Conservation (phyloP, 192 early-diverging fungal genomes). For the Gaertneriomyces semiglobifer region DNA sequence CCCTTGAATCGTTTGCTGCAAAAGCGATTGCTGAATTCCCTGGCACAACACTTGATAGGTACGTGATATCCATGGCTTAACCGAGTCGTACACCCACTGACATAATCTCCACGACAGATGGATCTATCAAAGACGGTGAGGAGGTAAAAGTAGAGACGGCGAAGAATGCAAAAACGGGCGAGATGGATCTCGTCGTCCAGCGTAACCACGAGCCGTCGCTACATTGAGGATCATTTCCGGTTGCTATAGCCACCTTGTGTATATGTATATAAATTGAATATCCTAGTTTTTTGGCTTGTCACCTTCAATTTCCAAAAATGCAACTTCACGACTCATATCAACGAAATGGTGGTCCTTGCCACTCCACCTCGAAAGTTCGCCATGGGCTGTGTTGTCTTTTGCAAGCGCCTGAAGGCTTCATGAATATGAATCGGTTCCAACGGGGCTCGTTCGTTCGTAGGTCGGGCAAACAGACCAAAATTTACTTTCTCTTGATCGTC, state of each 20-base stretch:
- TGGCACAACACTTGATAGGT: constrained; percentile 55
- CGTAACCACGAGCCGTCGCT: not conserved
- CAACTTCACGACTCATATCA: constrained; percentile 9
- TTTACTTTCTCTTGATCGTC: constrained; percentile 31
- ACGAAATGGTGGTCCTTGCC: constrained; percentile 15
- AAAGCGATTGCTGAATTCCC: constrained; percentile 51
- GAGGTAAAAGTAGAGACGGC: constrained; percentile 31
- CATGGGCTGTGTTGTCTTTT: constrained; percentile 47
- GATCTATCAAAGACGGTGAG: constrained; percentile 55
- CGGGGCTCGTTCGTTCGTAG: constrained; percentile 75
- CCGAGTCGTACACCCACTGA: not conserved
- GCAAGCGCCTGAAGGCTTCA: constrained; percentile 87
- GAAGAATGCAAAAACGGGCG: not conserved
- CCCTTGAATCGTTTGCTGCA: constrained; percentile 69
- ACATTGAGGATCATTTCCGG: not conserved
- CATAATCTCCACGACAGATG: constrained; percentile 34
- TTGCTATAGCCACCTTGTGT: not conserved
- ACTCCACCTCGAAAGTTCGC: constrained; percentile 37
- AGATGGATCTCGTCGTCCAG: not conserved
- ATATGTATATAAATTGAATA: too few species aligned
- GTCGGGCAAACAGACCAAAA: constrained; percentile 71
- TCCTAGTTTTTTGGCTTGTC: too few species aligned
- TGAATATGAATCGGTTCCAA: constrained; percentile 84
- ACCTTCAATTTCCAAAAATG: not conserved
- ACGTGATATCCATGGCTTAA: not conserved